Evolutionary conservation across 345 rosid genomes (phyloP).

Genomic region (Tarenaya hassleriana): DNA sequence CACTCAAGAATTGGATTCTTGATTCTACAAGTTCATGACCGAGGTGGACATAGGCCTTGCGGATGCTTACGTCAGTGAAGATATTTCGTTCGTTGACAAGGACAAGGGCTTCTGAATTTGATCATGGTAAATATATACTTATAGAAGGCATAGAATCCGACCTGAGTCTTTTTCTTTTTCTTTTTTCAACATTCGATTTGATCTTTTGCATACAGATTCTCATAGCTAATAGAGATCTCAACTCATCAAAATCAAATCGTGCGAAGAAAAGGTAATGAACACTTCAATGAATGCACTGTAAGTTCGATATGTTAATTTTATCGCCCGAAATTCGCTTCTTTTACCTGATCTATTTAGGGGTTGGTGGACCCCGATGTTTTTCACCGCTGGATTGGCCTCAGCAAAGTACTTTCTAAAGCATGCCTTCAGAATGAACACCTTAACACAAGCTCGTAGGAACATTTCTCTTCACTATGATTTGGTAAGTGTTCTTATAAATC

Average conservation of each 20-base stretch:
- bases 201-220: conserved; percentile 47
- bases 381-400: conserved; percentile 67
- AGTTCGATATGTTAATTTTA: too few relatives aligned
- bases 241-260: conserved; percentile 35
- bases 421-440: conserved; percentile 63
- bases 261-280: conserved; percentile 50
- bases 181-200: not conserved
- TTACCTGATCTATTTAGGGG: conserved; percentile 44
- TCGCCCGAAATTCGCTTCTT: not conserved
- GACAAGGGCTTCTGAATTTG: conserved; percentile 70
- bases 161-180: conserved; percentile 4
- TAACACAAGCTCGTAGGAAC: conserved; percentile 91
- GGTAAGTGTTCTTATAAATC: conserved; percentile 34
- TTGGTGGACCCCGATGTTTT: conserved; percentile 90
- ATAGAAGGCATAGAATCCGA: not conserved
- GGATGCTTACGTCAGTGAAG: conserved; percentile 76
- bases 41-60: conserved; percentile 91
- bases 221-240: conserved; percentile 58
- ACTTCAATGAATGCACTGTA: too few relatives aligned
- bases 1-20: conserved; percentile 5
- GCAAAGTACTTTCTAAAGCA: conserved; percentile 74
- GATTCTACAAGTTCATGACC: conserved; percentile 59
- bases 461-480: conserved; percentile 88
- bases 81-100: conserved; percentile 70
- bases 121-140: conserved; percentile 46